Evolutionary conservation across 2,329 filamentous ascomycete genomes (phyloP), one percentile per base, ranked within the genome.

Genomic region (Calonectria naviculata): DNA sequence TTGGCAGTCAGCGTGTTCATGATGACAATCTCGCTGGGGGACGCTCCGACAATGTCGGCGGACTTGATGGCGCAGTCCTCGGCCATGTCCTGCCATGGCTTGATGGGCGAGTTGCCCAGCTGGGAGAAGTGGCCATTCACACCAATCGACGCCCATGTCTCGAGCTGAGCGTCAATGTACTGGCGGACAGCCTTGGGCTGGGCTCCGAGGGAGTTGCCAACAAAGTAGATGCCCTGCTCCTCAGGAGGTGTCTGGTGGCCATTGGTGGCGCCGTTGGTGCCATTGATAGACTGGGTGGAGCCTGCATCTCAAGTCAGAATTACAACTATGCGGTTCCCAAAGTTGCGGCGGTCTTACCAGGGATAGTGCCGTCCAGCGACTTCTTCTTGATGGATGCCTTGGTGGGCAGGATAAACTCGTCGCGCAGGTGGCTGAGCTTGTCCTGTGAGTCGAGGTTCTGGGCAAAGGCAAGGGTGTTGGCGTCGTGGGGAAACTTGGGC

Each of bases 1-100:
- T 97, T 97, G 26, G 89, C 90, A 2, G 94, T 97, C 78, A 98
- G 83, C 0, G 93, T 95, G 80, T 95, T 94, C 95, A 98, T 98
- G 61, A 95, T 90, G 64, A 94, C 94, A 19, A 97, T 92, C 83
- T 98, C 95, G 65, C 87, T 87, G 1, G 91, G 84, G 3, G 89
- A 85, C 0, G 94, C 94, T 21, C 95, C 95, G 13, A 98, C 92
- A 21, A 98, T 86, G 34, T 90, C 91, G 2, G 93, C 90, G 79
- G 93, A 93, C 78, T 92, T 88, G 62, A 87, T 87, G 31, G 94
- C 91, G 36, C 94, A 92, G 68, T 92, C 90, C 72, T 94, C 93
- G 44, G 95, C 94, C 70, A 97, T 90, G 80, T 96, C 89, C 74
- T 97, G 88, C 91, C 94, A 98, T 29, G 92, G 88, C 2, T 89